Percentiles rank a stretch among this genome's conserved stretches.
Conservation (phyloP, 169 alveolate species). For the Eimeria sp. region DNA sequence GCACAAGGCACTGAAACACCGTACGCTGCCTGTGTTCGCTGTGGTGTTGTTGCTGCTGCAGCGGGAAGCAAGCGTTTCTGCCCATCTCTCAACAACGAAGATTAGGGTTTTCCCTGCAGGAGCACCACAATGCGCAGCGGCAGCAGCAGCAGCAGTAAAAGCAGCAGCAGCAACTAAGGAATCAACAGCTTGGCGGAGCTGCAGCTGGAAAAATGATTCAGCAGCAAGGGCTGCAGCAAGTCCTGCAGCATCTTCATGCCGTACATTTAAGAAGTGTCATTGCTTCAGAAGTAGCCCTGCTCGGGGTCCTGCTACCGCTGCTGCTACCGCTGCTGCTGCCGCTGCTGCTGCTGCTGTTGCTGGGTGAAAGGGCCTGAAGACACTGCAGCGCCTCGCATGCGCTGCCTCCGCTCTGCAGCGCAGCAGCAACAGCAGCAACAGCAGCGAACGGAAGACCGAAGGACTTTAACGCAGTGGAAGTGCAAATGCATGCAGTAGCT, state of each 20-base stretch:
- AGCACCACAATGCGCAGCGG: not conserved
- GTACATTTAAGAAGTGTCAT: not conserved
- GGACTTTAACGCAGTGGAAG: not conserved
- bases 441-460: not conserved
- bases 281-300: not conserved
- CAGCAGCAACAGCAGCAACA: slow-evolving; percentile 45
- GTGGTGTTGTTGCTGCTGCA: slow-evolving; percentile 12
- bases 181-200: not conserved
- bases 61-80: not conserved
- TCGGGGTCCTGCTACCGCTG: not conserved
- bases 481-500: not conserved
- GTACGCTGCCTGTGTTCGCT: not conserved
- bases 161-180: slow-evolving; percentile 12
- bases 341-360: slow-evolving; percentile 23
- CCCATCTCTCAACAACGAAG: slow-evolving; percentile 33
- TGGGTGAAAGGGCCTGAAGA: not conserved
- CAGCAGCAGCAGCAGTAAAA: not conserved
- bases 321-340: slow-evolving; percentile 39
- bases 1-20: slow-evolving; percentile 30
- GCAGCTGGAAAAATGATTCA: not conserved
- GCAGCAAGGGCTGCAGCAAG: slow-evolving; percentile 39
- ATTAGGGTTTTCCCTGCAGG: slow-evolving; percentile 42
- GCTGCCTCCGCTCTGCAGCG: slow-evolving; percentile 62
- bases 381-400: slow-evolving; percentile 46
- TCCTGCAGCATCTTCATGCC: not conserved